Evolutionary conservation across 129 eudicot species (phyloP), one percentile per base, ranked within the genome.

Genomic region (Sambucus nigra): DNA sequence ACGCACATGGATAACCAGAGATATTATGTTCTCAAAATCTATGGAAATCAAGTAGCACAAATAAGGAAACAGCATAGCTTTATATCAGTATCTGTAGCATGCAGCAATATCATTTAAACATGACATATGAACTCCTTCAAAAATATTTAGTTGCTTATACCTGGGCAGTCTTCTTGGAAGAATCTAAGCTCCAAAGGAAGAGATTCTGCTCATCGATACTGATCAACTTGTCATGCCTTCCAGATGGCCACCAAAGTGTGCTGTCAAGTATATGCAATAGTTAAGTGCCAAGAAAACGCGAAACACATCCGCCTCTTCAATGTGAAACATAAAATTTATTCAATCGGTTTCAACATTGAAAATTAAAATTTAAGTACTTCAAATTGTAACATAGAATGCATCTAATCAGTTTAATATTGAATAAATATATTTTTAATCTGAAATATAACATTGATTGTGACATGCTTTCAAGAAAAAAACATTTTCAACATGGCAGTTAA

Each of bases 171-270:
- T 91, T 91, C 69, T 72, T 86, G 47, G 99, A 86, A 57, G 95
- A 74, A 79, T 91, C 99, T 64, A 91, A 74, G 70, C 89, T 74
- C 99, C 99, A 91, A 52, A 91, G 74, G 53, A 69, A 70, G 68
- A 91, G 80, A 73, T 74, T 91, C 49, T 86, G 95, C 62, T 91
- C 95, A 68, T 91, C 99, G 25, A 91, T 77, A 51, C 87, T 76
- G 29, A 86, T 77, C 75, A 91, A 57, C 60, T 86, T 91, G 69
- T 86, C 99, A 70, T 86, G 95, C 61, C 88, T 82, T 65, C 94
- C 99, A 59, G 95, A 69, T 31, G 95, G 94, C 95, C 99, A 91
- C 99, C 99, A 91, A 39, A 91, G 78, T 60, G 74, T 82, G 69
- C 97, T 85, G 84, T 33, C 60, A 72, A 47, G 59, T 60, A 52